Evolutionary conservation across 2,329 filamentous ascomycete genomes (phyloP), one percentile per base, ranked within the genome.

Genomic region (Colletotrichum sp.): DNA sequence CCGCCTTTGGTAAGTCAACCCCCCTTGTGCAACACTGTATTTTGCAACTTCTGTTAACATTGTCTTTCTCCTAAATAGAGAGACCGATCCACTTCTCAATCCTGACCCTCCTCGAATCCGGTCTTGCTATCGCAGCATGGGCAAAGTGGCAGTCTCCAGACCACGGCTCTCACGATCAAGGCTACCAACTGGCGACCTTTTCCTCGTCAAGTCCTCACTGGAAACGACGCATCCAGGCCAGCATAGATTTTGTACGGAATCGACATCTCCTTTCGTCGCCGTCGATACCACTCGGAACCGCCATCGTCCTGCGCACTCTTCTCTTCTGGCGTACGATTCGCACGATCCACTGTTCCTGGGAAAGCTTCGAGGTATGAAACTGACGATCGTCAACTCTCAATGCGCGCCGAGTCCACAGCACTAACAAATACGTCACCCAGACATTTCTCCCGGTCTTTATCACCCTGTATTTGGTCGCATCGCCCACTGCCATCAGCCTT

Each of bases 11-110:
- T 85, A 84, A 77, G 79, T 64, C 3, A 28, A 24, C 3, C 18
- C 13, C n/a, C n/a, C 32, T 2, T 6, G 10, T 26, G 8, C 34
- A 39, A 30, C 7, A 30, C 21, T 4, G 18, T 28, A 6, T 10
- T 1, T 32, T 26, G 16, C 2, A 57, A 12, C 52, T 66, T 8
- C 49, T 68, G 60, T 49, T 24, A 3, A 64, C 39, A 21, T 71
- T 66, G 4, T 65, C 34, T 30, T 21, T 12, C 2, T 3, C 3
- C 6, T 24, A 2, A 32, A n/a, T 39, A 84, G 84, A 85, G 68
- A 81, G 83, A 10, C 83, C 83, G 5, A 78, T 85, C 18, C 84
- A 85, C 59, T 82, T 85, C 71, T 83, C 84, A 26, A 78, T 85
- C 68, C 30, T 82, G 15, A 81, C 80, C 4, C 75, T 83, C 34